Conservation (phyloP, 768 basidiomycete genomes). For the Phanerochaete carnosa region DNA sequence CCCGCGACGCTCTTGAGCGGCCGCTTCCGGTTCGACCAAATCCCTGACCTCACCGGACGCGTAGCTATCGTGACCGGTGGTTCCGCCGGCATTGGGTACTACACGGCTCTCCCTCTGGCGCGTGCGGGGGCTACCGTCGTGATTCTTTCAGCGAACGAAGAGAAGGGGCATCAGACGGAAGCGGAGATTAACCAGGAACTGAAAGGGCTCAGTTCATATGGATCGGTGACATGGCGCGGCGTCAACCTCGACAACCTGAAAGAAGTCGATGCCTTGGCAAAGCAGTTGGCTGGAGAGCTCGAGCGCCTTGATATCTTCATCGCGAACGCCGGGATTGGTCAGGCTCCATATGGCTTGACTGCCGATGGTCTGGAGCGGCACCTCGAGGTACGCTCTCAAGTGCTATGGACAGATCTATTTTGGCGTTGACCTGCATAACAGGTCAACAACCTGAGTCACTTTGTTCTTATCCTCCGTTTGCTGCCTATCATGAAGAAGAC, state of each 20-base stretch:
- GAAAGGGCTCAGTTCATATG: conserved; percentile 18
- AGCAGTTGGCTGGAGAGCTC: conserved; percentile 18
- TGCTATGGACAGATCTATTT: not conserved
- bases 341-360: conserved; percentile 25
- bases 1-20: conserved; percentile 23
- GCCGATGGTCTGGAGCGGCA: conserved; percentile 25
- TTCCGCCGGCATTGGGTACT: conserved; percentile 26
- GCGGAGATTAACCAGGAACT: conserved; percentile 22
- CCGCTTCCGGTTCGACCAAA: conserved; percentile 25
- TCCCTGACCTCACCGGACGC: conserved; percentile 26
- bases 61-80: conserved; percentile 28
- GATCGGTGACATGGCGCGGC: conserved; percentile 22
- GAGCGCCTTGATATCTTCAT: conserved; percentile 26
- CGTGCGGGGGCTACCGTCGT: conserved; percentile 24
- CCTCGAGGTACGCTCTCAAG: conserved; percentile 18
- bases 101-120: conserved; percentile 28
- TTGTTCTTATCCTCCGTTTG: conserved; percentile 23
- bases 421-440: not conserved
- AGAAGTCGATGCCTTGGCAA: conserved; percentile 20
- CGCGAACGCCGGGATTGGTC: conserved; percentile 26
- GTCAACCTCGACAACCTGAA: conserved; percentile 22
- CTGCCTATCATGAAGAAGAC: conserved; percentile 27
- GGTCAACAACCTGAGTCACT: conserved; percentile 28
- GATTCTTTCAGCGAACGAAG: conserved; percentile 26
- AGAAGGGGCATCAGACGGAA: conserved; percentile 25